A percentile compares a stretch with the other conserved stretches of the same genome.
Evolutionary conservation across 345 rosid species (phyloP).

Genomic region (Eucalyptus dawsonii): DNA sequence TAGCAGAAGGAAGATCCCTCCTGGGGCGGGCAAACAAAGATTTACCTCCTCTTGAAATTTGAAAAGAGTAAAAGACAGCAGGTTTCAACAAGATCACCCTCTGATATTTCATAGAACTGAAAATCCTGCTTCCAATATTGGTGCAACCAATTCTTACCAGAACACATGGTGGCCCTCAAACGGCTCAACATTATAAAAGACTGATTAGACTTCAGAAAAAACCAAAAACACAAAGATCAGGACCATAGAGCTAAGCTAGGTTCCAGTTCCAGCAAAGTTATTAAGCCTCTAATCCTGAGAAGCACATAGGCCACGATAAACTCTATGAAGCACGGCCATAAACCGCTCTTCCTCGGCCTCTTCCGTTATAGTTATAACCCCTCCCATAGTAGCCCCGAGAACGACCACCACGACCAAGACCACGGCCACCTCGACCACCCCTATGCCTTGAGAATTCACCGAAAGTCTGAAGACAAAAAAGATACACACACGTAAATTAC

Average conservation of each 20-base stretch:
- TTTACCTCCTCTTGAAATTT: not conserved
- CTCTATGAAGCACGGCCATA: conserved; percentile 3
- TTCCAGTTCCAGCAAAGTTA: not conserved
- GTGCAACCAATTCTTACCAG: not conserved
- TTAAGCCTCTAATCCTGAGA: not conserved
- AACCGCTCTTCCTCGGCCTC: conserved; percentile 23
- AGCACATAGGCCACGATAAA: not conserved
- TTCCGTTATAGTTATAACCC: conserved; percentile 17
- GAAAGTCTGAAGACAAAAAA: conserved; percentile 35
- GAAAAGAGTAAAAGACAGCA: not conserved
- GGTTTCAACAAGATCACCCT: not conserved
- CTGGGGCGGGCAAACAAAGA: not conserved
- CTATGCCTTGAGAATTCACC: conserved; percentile 53
- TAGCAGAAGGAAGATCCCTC: not conserved
- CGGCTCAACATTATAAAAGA: not conserved
- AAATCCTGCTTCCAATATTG: not conserved
- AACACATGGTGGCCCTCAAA: not conserved
- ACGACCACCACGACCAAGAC: conserved; percentile 19
- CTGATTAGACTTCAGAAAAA: not conserved
- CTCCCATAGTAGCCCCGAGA: conserved; percentile 37
- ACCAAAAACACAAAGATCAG: not conserved
- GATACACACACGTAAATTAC: not conserved
- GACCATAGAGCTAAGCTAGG: not conserved
- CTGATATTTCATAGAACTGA: not conserved
- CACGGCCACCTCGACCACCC: conserved; percentile 39